These are phyloP conservation scores for Mycena pura DNA, from an alignment of 768 basidiomycete species.

Conservation along the genomic window DNA sequence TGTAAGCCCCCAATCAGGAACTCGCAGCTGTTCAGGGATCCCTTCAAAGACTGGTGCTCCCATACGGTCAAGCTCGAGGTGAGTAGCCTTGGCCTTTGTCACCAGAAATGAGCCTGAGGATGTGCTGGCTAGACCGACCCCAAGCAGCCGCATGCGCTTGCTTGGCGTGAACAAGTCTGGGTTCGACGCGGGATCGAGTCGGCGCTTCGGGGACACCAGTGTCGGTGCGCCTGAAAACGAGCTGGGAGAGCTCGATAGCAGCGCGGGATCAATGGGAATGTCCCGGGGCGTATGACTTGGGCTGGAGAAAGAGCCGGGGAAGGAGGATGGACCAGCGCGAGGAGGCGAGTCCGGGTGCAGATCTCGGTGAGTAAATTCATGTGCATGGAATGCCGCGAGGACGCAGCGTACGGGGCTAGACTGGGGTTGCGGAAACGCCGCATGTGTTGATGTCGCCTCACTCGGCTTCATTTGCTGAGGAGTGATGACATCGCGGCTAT, in stretches of 20 bases:
- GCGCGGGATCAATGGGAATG: background rate
- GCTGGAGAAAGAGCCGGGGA: background rate
- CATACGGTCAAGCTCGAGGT: constrained; percentile 19
- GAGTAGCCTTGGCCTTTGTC: constrained; percentile 19
- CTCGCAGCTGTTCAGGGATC: constrained; percentile 3
- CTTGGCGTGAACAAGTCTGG: constrained; percentile 27
- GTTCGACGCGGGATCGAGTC: background rate
- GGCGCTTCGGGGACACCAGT: background rate
- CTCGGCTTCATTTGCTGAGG: constrained; percentile 32
- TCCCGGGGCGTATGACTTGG: background rate
- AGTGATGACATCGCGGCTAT: constrained; percentile 29
- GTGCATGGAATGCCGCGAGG: constrained; percentile 4
- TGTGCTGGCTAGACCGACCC: constrained; percentile 24
- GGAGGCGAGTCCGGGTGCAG: background rate
- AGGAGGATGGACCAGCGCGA: no score
- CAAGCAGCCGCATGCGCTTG: constrained; percentile 29
- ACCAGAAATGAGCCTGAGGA: constrained; percentile 35
- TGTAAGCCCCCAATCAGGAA: constrained; percentile 23
- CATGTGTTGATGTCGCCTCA: constrained; percentile 24
- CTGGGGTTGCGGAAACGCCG: constrained; percentile 25
- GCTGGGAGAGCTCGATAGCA: background rate
- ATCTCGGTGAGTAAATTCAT: constrained; percentile 11
- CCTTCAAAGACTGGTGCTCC: constrained; percentile 16
- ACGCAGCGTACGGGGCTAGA: constrained; percentile 17
- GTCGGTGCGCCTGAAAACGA: no score